Evolutionary conservation across 2,329 filamentous ascomycete species (phyloP).

Genomic region (Claviceps pusilla): DNA sequence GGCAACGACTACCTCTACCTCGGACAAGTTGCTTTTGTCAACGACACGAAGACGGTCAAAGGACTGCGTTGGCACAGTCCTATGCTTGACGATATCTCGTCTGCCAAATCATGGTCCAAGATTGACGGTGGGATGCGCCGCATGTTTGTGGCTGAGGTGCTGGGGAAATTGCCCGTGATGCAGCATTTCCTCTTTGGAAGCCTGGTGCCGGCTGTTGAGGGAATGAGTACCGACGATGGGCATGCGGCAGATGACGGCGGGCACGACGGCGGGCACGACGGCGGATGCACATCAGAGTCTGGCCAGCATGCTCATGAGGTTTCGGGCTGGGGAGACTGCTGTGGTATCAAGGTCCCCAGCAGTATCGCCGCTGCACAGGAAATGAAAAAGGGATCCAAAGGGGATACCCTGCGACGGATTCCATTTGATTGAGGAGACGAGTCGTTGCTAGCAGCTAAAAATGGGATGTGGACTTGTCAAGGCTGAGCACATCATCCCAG

Average conservation of each 20-base stretch:
- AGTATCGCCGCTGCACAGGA: conserved; percentile 83
- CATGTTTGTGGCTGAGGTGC: conserved; percentile 89
- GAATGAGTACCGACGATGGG: conserved; percentile 57
- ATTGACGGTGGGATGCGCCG: conserved; percentile 89
- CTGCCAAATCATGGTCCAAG: conserved; percentile 79
- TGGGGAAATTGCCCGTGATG: conserved; percentile 92
- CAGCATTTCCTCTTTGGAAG: conserved; percentile 94
- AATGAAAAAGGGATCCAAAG: conserved; percentile 57
- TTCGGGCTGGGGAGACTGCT: conserved; percentile 84
- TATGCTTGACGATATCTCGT: conserved; percentile 95
- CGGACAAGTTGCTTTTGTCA: conserved; percentile 84
- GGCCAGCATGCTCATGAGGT: conserved; percentile 47
- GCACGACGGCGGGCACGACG: conserved; percentile 38
- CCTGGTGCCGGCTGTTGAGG: conserved; percentile 62
- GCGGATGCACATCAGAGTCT: conserved; percentile 23
- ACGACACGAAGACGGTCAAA: conserved; percentile 90
- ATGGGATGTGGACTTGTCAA: not conserved
- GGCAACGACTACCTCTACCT: conserved; percentile 75
- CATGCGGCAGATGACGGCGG: conserved; percentile 31
- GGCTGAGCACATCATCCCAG: too few relatives aligned
- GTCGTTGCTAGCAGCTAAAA: not conserved
- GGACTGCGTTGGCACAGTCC: conserved; percentile 91
- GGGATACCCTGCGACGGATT: conserved; percentile 51
- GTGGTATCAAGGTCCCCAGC: conserved; percentile 92
- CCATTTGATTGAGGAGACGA: conserved; percentile 53